A percentile compares a stretch with the other conserved stretches of the same genome.
Evolutionary conservation across 352 stramenopile genomes (phyloP).

Genomic region (Globisporangium barbulae): DNA sequence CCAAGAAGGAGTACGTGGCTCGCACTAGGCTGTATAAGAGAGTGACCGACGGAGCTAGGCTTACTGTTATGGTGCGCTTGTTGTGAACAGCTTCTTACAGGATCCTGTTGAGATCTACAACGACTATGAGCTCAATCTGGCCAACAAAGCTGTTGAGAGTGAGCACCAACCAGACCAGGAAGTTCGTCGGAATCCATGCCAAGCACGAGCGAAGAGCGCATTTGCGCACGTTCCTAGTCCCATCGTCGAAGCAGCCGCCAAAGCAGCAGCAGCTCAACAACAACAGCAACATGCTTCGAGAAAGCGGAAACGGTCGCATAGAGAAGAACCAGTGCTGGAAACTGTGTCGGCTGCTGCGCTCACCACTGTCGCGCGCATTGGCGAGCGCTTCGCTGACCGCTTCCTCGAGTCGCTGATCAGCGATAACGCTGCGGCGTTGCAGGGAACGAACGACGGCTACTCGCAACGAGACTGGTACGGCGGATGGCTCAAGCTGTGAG

Average conservation of each 20-base stretch:
- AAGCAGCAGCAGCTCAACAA: constrained; percentile 7
- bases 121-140: constrained; percentile 37
- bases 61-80: neutral
- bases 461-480: constrained; percentile 45
- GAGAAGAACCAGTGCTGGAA: constrained; percentile 8
- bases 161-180: neutral
- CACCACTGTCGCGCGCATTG: constrained; percentile 27
- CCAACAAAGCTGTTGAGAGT: neutral
- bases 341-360: constrained; percentile 21
- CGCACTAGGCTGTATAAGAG: neutral
- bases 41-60: neutral
- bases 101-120: constrained; percentile 41
- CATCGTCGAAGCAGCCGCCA: constrained; percentile 32
- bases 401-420: constrained; percentile 44
- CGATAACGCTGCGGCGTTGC: constrained; percentile 42
- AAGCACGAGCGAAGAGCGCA: constrained; percentile 16
- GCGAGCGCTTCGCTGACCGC: constrained; percentile 35
- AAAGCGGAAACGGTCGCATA: constrained; percentile 37
- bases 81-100: constrained; percentile 37
- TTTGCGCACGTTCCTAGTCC: constrained; percentile 42
- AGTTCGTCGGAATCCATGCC: neutral
- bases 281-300: constrained; percentile 15
- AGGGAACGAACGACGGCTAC: constrained; percentile 33
- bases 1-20: constrained; percentile 44
- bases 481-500: neutral